phyloP scores from a whole-genome alignment of 75 land plant genomes.

The Selaginella tamariscina region DNA sequence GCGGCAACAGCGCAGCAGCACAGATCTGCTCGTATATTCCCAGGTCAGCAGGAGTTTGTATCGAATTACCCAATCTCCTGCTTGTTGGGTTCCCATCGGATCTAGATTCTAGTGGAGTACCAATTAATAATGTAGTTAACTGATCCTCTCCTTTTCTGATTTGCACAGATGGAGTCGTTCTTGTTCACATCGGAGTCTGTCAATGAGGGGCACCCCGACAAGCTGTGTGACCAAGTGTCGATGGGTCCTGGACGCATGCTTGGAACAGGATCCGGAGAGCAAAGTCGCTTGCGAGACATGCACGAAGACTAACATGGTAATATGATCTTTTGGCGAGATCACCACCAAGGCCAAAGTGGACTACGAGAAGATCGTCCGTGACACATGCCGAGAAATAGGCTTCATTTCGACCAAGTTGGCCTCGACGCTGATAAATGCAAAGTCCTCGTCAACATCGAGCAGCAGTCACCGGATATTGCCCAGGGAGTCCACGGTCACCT shows the following conservation, averaged over 20 bases:
- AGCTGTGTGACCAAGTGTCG: constrained; percentile 17
- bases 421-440: not conserved
- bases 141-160: too few relatives aligned
- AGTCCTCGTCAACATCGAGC: not conserved
- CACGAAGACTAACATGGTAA: constrained; percentile 22
- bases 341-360: constrained; percentile 26
- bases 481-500: not conserved
- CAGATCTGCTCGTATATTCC: too few relatives aligned
- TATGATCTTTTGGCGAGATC: constrained; percentile 27
- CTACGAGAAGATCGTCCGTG: constrained; percentile 34
- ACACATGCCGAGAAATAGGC: too few relatives aligned
- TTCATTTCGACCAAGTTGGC: constrained; percentile 17
- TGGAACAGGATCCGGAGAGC: too few relatives aligned
- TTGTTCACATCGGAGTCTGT: constrained; percentile 17
- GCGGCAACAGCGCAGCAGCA: too few relatives aligned
- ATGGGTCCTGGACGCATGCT: constrained; percentile 21
- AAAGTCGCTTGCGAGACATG: too few relatives aligned
- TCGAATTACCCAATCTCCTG: too few relatives aligned
- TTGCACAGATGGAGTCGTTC: constrained; percentile 19
- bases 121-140: too few relatives aligned
- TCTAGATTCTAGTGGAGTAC: too few relatives aligned
- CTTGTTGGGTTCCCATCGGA: too few relatives aligned
- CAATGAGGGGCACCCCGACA: constrained; percentile 18
- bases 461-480: not conserved
- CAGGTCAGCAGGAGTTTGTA: too few relatives aligned